Evolutionary conservation across 1,284 basidiomycete species (phyloP), one percentile per base, ranked within the genome.

Genomic region (Moesziomyces globuligerus): DNA sequence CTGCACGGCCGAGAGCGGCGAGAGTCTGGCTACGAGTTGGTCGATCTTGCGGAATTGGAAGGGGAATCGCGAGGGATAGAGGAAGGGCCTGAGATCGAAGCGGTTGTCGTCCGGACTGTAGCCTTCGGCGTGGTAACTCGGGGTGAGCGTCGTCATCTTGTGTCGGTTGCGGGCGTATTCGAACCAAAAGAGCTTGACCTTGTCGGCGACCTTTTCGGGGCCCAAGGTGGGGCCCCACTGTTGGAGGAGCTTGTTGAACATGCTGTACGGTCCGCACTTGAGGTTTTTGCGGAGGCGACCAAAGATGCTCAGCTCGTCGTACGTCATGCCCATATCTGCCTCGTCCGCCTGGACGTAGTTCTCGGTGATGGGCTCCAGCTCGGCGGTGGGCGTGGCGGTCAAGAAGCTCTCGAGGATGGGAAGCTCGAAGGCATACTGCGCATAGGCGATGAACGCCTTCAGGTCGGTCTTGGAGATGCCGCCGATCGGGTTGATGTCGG

Each of bases 141-240:
- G 96, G 1, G 96, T 98, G 65, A 99, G 82, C 0, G 94, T 98
- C 9, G 96, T 98, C 95, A 98, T 98, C 88, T 98, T 98, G 84
- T 98, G 95, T 50, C 96, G 85, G 83, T 98, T 99, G 58, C 94
- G 87, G 0, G 95, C 95, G 76, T 99, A 90, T 82, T 95, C 93
- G 79, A 94, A 96, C 86, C 93, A 98, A 86, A 98, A 98, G 55
- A 90, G 85, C 83, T 98, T 98, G 75, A 98, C 95, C 85, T 98
- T 98, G 70, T 93, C 90, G 7, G 95, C 95, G 54, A 98, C 93
- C 91, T 95, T 57, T 4, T 56, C 53, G 7, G 72, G 61, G 15
- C 54, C 54, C 45, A 78, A 41, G 0, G 20, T 39, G 1, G 80
- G 78, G 4, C 93, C 92, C 95, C 95, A 98, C 81, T 96, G 91